Evolutionary conservation across 345 rosid species (phyloP), one percentile per base, ranked within the genome.

Genomic region (Hevea brasiliensis): DNA sequence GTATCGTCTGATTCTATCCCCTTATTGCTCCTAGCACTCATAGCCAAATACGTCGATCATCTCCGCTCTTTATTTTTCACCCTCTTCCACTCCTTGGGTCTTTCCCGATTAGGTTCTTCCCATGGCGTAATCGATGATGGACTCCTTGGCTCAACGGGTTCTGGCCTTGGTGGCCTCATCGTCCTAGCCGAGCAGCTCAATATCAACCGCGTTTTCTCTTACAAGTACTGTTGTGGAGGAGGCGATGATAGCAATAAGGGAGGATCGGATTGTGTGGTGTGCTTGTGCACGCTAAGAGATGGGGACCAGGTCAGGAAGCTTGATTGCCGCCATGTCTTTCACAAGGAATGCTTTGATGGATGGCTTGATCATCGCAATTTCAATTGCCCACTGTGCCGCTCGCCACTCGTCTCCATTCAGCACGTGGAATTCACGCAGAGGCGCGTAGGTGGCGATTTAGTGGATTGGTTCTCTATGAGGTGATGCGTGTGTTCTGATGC

Each of bases 311-410:
- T 93, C 47, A 84, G 97, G 84, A 82, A 73, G 83, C 97, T 93
- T 2, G 88, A 87, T 35, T 93, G 98, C 84, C 77, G 91, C 69
- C 98, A 93, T 82, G 93, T 93, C 50, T 93, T 88, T 65, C 98
- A 93, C 47, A 93, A 84, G 76, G 77, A 76, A 40, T 93, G 98
- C 80, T 84, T 93, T 14, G 97, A 93, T 53, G 91, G 92, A 0
- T 93, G 98, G 95, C 93, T 93, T 10, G 81, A 85, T 62, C 89
- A 85, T 48, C 87, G 82, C 50, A 87, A 88, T 41, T 91, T 91
- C 72, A 85, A 73, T 7, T 93, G 97, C 77, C 98, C 97, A 15
- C 81, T 93, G 0, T 93, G 97, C 67, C 85, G 97, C 71, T 80
- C 84, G 6, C 84, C 88, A 67, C 71, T 91, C 21, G 76, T 84